phyloP scores from a whole-genome alignment of 371 early-diverging fungal genomes.

The Saksenaea oblongispora region DNA sequence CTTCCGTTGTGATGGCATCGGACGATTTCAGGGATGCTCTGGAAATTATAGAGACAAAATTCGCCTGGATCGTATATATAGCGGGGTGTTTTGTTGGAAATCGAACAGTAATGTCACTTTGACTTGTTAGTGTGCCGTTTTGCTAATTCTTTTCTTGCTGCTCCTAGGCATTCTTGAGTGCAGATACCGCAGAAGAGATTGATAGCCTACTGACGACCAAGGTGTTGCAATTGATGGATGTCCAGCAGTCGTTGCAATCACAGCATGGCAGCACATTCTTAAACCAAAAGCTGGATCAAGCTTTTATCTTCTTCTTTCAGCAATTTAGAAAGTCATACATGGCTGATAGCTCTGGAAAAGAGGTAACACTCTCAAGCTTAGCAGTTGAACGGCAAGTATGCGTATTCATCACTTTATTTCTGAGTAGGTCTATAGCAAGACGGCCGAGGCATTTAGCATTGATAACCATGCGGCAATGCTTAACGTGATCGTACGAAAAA shows the following conservation, averaged over 20 bases:
- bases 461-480: conserved; percentile 60
- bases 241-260: conserved; percentile 33
- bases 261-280: conserved; percentile 20
- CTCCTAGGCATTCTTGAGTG: conserved; percentile 53
- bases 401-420: not conserved
- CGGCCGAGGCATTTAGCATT: conserved; percentile 57
- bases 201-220: conserved; percentile 62
- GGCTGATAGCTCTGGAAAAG: conserved; percentile 38
- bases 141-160: not conserved
- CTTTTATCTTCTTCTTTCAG: conserved; percentile 72
- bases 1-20: conserved; percentile 13
- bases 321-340: conserved; percentile 75
- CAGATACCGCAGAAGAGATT: conserved; percentile 57
- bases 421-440: conserved; percentile 55
- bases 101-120: too few species aligned
- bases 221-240: conserved; percentile 52
- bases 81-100: conserved; percentile 68
- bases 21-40: conserved; percentile 38
- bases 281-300: conserved; percentile 61
- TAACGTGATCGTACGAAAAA: conserved; percentile 69
- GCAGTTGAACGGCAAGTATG: not conserved
- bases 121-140: conserved; percentile 15
- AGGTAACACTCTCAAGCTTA: conserved; percentile 7
- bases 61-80: conserved; percentile 79
- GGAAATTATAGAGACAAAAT: conserved; percentile 55